phyloP scores from a whole-genome alignment of 2,329 filamentous ascomycete species.

The Fusarium sterilihyphosum region DNA sequence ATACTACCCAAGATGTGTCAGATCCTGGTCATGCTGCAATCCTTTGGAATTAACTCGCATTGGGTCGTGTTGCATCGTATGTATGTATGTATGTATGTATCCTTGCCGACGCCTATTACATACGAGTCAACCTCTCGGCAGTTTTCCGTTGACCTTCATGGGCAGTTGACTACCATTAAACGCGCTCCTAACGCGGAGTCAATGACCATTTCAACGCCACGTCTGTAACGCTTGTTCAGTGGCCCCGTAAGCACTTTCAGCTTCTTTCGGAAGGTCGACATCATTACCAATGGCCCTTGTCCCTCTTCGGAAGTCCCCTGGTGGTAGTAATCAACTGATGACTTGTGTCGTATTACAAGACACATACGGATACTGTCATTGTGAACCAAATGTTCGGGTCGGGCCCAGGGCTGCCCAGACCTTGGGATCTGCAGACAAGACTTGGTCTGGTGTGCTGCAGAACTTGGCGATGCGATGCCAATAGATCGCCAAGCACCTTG shows the following conservation, averaged over 20 bases:
- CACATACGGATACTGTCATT: conserved; percentile 12
- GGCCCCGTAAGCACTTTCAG: conserved; percentile 27
- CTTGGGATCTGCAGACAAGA: conserved; percentile 30
- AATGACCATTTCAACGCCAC: conserved; percentile 20
- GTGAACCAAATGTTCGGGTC: conserved; percentile 16
- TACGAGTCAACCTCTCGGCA: conserved; percentile 8
- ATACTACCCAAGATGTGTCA: conserved; percentile 23
- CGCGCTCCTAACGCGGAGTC: conserved; percentile 23
- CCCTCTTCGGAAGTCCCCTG: background rate
- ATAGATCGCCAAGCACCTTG: conserved; percentile 16
- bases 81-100: background rate
- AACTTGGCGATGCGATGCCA: conserved; percentile 39
- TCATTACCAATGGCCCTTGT: conserved; percentile 13
- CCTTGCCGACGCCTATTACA: background rate
- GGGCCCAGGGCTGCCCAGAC: conserved; percentile 27
- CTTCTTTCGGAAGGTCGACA: conserved; percentile 39
- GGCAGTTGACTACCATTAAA: background rate
- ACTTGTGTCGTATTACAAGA: background rate
- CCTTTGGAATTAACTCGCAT: background rate
- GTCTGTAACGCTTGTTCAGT: conserved; percentile 1
- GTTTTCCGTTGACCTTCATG: background rate
- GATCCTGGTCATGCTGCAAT: conserved; percentile 12
- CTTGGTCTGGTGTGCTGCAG: conserved; percentile 1
- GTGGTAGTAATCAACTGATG: conserved; percentile 5
- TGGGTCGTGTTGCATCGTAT: background rate